Evolutionary conservation across 2,329 filamentous ascomycete genomes (phyloP).

Genomic region (Leptodontidium sp.): DNA sequence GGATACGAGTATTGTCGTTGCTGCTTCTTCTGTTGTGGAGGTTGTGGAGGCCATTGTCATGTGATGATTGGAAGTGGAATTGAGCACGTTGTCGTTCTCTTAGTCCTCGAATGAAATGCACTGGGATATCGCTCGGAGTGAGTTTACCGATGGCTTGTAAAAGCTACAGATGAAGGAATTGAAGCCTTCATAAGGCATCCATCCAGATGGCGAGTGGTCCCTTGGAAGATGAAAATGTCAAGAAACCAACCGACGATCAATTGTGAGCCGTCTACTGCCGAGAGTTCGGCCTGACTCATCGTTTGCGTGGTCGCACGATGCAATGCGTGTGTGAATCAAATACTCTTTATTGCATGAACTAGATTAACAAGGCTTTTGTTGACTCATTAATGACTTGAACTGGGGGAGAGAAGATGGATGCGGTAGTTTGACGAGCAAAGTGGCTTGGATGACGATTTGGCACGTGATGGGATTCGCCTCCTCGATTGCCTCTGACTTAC

Average conservation of each 20-base stretch:
- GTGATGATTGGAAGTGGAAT: background rate
- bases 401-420: background rate
- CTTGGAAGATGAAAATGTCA: background rate
- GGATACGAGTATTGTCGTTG: slow-evolving; percentile 42
- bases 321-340: background rate
- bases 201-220: background rate
- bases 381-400: background rate
- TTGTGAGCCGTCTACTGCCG: slow-evolving; percentile 7
- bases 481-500: background rate
- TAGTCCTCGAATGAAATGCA: background rate
- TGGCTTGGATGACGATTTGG: background rate
- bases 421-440: background rate
- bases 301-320: background rate
- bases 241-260: background rate
- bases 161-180: background rate
- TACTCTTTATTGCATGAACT: background rate
- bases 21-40: slow-evolving; percentile 31
- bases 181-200: background rate
- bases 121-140: background rate
- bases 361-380: background rate
- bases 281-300: slow-evolving; percentile 18
- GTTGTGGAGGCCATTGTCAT: slow-evolving; percentile 8
- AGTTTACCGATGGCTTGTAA: background rate
- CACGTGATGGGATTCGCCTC: background rate
- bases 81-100: background rate